These are phyloP conservation scores for Ceratorhiza oryzae-sativae DNA, from an alignment of 1,284 basidiomycete species.

Conservation along the genomic window DNA sequence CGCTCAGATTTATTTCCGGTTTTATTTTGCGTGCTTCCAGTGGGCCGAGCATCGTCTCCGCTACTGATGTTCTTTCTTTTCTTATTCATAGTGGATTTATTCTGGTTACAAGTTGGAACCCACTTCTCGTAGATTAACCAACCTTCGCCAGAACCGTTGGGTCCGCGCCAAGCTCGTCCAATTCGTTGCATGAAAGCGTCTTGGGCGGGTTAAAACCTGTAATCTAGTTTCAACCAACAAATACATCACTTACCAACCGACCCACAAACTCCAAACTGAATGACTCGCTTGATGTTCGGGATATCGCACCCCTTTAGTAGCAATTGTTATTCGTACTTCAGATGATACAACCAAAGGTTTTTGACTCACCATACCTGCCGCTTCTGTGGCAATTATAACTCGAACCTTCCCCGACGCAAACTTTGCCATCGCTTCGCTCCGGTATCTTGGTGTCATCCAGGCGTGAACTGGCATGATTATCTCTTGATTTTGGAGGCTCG, in stretches of 20 bases:
- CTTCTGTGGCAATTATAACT: background rate
- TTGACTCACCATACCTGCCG: background rate
- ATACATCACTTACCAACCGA: background rate
- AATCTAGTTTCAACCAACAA: background rate
- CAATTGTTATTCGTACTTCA: background rate
- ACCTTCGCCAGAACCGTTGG: background rate
- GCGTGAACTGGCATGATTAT: background rate
- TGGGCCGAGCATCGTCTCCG: background rate
- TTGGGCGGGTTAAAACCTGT: background rate
- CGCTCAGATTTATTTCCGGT: no score
- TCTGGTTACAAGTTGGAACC: background rate
- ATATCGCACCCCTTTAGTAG: constrained; percentile 11
- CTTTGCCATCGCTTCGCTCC: constrained; percentile 3
- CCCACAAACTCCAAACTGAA: constrained; percentile 13
- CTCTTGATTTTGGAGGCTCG: no score
- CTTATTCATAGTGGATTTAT: background rate
- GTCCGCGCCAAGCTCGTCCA: background rate
- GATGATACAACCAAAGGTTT: background rate
- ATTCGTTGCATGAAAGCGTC: constrained; percentile 16
- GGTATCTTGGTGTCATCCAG: background rate
- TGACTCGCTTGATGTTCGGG: background rate
- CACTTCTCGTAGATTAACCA: constrained; percentile 4
- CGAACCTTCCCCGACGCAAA: background rate
- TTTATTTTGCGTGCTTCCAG: no score
- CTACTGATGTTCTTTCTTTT: background rate